Conservation (phyloP, 805 yeast genomes). For the Zygoascus bituminiphila region DNA sequence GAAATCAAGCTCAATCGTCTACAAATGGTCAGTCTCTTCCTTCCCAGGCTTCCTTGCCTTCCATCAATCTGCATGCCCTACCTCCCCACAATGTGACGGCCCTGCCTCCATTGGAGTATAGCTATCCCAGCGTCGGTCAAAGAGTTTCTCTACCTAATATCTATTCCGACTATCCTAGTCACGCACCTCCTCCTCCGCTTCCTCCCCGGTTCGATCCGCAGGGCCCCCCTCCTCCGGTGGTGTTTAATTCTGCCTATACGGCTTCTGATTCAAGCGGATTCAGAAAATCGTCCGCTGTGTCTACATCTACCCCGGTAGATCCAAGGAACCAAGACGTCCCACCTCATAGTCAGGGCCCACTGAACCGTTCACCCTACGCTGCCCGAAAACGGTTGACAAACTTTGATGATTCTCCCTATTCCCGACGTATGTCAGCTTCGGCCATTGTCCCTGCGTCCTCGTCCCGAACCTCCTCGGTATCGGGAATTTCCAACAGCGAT, state of each 20-base stretch:
- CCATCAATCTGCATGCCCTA: conserved; percentile 3
- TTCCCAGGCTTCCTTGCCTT: not conserved
- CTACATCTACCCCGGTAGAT: conserved; percentile 29
- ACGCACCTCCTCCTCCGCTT: conserved; percentile 5
- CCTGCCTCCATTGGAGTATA: conserved; percentile 3
- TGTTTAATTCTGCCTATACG: conserved; percentile 21
- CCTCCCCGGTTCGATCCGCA: conserved; percentile 3
- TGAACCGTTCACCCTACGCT: not conserved
- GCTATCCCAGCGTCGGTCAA: conserved; percentile 17
- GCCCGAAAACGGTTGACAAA: not conserved
- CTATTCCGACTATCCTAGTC: conserved; percentile 11
- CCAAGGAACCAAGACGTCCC: conserved; percentile 24
- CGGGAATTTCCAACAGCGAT: conserved; percentile 20
- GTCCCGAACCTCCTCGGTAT: conserved; percentile 19
- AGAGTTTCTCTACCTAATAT: conserved; percentile 22
- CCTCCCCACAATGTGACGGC: not conserved
- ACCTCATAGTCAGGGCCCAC: conserved; percentile 3
- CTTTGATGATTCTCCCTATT: conserved; percentile 8
- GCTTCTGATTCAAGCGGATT: conserved; percentile 21
- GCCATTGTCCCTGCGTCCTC: conserved; percentile 6
- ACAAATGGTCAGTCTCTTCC: not conserved
- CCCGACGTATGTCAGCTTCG: conserved; percentile 16
- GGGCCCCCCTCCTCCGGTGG: conserved; percentile 7
- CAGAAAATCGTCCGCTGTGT: conserved; percentile 17
- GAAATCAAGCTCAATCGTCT: not conserved